A percentile compares a stretch with the other conserved stretches of the same genome.
These are phyloP conservation scores for Huntiella savannae DNA, from an alignment of 2,329 filamentous ascomycete species.

Conservation along the genomic window DNA sequence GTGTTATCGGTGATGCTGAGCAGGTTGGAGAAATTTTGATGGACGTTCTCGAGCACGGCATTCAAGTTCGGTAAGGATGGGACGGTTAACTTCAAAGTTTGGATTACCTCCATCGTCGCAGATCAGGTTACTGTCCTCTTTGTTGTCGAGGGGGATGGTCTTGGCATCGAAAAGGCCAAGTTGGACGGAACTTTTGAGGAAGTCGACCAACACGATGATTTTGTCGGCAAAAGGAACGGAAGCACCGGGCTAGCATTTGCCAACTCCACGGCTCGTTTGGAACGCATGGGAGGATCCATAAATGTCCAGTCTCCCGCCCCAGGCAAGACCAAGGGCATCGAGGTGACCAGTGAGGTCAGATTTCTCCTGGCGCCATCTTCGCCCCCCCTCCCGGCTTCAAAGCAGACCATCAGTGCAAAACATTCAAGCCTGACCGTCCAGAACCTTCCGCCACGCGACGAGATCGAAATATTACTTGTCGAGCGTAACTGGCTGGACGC, in stretches of 20 bases:
- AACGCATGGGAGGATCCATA: slow-evolving; percentile 64
- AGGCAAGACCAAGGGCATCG: slow-evolving; percentile 44
- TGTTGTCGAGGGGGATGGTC: slow-evolving; percentile 57
- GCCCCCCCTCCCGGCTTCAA: no score
- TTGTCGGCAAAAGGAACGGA: no score
- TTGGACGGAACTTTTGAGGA: slow-evolving; percentile 25
- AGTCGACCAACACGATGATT: no score
- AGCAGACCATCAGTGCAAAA: neutral
- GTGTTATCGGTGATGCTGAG: slow-evolving; percentile 49
- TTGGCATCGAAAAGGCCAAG: slow-evolving; percentile 64
- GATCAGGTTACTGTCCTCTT: slow-evolving; percentile 27
- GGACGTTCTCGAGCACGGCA: no score
- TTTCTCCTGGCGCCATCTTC: slow-evolving; percentile 23
- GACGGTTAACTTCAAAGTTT: slow-evolving; percentile 45
- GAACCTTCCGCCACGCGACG: slow-evolving; percentile 23
- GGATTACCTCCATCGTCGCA: slow-evolving; percentile 21
- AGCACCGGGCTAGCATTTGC: no score
- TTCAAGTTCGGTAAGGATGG: slow-evolving; percentile 43
- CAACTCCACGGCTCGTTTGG: slow-evolving; percentile 15
- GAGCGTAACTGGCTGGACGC: slow-evolving; percentile 42
- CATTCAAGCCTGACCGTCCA: neutral
- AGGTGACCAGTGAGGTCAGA: slow-evolving; percentile 57
- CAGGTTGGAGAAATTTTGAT: no score
- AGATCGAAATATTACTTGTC: slow-evolving; percentile 52
- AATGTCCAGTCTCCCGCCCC: slow-evolving; percentile 38